Base-by-base conservation (phyloP, 1,139 yeast species). In the Kluyveromyces marxianus region DNA sequence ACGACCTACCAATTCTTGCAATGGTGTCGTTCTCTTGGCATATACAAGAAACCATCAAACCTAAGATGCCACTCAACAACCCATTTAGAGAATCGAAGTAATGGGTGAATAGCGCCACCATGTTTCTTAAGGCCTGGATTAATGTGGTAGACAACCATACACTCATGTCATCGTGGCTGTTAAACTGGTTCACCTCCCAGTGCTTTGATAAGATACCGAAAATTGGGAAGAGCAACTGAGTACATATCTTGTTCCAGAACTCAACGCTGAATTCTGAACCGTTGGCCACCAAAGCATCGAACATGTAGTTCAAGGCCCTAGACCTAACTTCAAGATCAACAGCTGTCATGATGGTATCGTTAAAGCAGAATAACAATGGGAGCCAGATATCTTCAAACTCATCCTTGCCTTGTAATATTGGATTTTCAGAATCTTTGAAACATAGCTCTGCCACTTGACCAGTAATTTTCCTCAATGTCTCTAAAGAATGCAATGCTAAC, bases 21-120 rank as follows among this genome's bases (percentile, higher is more conserved):
- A 94, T 90, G 0, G 97, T 89, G 58, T 92, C 98, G 63, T 92
- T 92, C 57, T 90, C 97, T 66, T 92, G 98, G 58, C 96, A 88
- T 44, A 92, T 87, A 67, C 98, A 94, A 6, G 92, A 82, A 3
- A 81, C 81, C 46, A 94, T 68, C 48, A 94, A 72, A 36, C 79
- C 81, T 66, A 94, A 71, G 62, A 84, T 88, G 1, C 88, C 94
- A 50, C 78, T 84, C 46, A 92, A 71, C 77, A 85, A 78, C 38
- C 77, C 72, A 53, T 81, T 81, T 59, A 92, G 75, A 2, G 81
- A 76, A 33, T 75, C 83, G 63, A 88, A 92, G 65, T 85, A 90
- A 52, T 82, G 85, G 0, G 90, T 77, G 59, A 90, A 83, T 49
- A 94, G 70, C 0, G 86, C 81, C 54, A 92, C 81, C 83, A 90